Conservation (phyloP, 1,284 basidiomycete species). For the Inonotus hispidus region DNA sequence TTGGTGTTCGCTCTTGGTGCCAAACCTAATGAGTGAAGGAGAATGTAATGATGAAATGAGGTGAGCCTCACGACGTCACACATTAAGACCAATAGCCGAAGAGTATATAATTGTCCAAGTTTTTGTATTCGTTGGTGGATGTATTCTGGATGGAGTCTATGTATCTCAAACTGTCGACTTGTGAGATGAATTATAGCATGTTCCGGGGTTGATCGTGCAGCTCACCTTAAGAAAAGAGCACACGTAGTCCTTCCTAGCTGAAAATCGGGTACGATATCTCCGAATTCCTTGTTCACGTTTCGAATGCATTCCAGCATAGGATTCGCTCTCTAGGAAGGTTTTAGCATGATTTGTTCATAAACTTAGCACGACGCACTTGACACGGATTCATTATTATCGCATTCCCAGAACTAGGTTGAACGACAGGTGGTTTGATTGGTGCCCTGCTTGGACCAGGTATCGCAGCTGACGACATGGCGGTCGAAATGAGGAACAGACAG, state of each 20-base stretch:
- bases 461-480: neutral
- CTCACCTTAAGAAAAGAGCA: conserved; percentile 85
- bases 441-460: conserved; percentile 9
- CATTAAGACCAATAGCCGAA: conserved; percentile 85
- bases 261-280: conserved; percentile 91
- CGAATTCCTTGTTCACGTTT: conserved; percentile 91
- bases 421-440: conserved; percentile 48
- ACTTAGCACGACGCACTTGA: conserved; percentile 39
- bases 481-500: neutral
- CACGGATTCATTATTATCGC: conserved; percentile 71
- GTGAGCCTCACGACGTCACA: conserved; percentile 79
- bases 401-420: conserved; percentile 63
- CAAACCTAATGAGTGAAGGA: neutral
- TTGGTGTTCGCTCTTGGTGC: conserved; percentile 79
- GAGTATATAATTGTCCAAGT: conserved; percentile 75
- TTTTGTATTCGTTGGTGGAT: conserved; percentile 88
- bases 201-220: neutral
- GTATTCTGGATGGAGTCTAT: conserved; percentile 97
- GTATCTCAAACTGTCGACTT: conserved; percentile 78
- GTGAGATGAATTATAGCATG: neutral
- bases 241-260: conserved; percentile 95
- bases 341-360: neutral
- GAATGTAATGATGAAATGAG: neutral
- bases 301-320: conserved; percentile 81
- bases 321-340: conserved; percentile 69